Evolutionary conservation across 208 protist species (phyloP).

Genomic region (Trypanosoma scelopori): DNA sequence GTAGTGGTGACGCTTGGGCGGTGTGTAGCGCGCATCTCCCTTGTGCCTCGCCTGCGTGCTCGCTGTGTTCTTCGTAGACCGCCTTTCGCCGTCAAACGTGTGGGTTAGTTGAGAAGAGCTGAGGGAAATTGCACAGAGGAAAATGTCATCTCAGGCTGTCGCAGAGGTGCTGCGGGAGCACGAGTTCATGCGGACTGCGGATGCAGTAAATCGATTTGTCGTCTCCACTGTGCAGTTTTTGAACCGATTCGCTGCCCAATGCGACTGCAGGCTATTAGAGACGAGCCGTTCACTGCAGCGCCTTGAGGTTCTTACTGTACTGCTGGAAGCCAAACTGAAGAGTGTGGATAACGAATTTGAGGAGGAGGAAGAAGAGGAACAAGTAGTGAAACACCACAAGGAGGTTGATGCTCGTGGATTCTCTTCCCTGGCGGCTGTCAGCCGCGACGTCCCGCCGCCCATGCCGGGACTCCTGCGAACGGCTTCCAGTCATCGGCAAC

Average conservation of each 20-base stretch:
- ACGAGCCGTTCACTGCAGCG: constrained; percentile 42
- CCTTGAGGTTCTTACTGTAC: constrained; percentile 57
- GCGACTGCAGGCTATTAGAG: constrained; percentile 65
- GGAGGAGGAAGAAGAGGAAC: not conserved
- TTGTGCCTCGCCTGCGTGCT: no score
- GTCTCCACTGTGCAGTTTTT: constrained; percentile 77
- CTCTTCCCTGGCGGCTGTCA: not conserved
- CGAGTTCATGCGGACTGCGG: constrained; percentile 51
- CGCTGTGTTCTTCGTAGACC: no score
- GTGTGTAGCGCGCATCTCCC: not conserved
- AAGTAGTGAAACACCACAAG: not conserved
- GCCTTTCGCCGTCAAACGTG: not conserved
- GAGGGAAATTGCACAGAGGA: not conserved
- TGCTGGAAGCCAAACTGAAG: constrained; percentile 76
- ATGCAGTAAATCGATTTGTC: constrained; percentile 75
- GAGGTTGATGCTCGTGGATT: not conserved
- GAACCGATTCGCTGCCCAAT: constrained; percentile 77
- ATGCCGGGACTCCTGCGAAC: constrained; percentile 28
- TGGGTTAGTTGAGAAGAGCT: not conserved
- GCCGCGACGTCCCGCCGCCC: constrained; percentile 24
- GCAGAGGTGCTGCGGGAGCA: constrained; percentile 29
- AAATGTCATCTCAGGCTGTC: constrained; percentile 10
- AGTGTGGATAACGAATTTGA: constrained; percentile 36
- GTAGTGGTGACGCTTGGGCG: no score
- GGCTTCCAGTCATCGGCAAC: not conserved